Base-by-base conservation (phyloP, 1,139 yeast species). In the Kluyveromyces sp. region DNA sequence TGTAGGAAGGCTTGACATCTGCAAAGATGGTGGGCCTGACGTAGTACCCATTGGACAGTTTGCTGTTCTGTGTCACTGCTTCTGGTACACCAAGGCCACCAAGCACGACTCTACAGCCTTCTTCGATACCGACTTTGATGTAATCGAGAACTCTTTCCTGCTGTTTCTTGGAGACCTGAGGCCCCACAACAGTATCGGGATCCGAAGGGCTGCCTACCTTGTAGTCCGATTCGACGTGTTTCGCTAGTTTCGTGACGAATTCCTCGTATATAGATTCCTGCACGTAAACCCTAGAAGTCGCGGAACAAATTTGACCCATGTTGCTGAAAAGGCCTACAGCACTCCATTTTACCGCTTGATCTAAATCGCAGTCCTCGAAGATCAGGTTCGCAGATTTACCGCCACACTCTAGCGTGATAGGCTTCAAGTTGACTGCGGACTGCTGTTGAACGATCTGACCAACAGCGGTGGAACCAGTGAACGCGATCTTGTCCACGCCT, bases 241-340 rank as follows among this genome's bases (percentile, higher is more conserved):
- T 56, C 39, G 60, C 60, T 51, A 74, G 71, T 15, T 60, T 52
- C 13, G 64, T 57, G 39, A 84, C 64, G 62, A 84, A 85, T 57
- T 77, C 68, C 46, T 86, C 94, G 60, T 83, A 83, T 34, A 86
- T 66, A 2, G 71, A 64, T 44, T 75, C 80, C 53, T 86, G 88
- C 28, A 86, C 83, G 53, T 83, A 83, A 34, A 87, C 74, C 51
- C 96, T 73, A 49, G 92, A 87, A 46, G 89, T 87, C 44, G 95
- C 87, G 35, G 94, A 86, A 70, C 96, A 88, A 42, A 87, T 82
- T 66, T 88, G 96, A 36, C 96, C 96, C 58, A 83, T 78, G 67
- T 88, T 88, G 64, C 73, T 74, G 74, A 85, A 80, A 49, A 88
- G 78, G 54, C 96, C 96, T 51, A 77, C 69, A 20, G 92, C 87